Percentiles rank a stretch among this genome's conserved stretches.
Conservation (phyloP, 225 moss, liverwort and hornwort genomes). For the Physcomitrellopsis africana region DNA sequence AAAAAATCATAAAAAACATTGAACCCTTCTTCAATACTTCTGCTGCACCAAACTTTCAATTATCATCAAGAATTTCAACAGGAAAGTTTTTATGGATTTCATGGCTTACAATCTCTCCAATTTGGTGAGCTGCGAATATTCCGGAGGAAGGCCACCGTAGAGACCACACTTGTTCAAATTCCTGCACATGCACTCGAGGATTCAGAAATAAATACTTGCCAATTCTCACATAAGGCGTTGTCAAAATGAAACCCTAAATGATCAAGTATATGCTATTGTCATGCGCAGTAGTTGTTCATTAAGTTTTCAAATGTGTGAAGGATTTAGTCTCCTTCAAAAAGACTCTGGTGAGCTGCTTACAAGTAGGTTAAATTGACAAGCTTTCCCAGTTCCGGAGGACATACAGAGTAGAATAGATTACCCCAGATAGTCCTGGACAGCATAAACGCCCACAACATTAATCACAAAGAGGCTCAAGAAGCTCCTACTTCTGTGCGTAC, state of each 20-base stretch:
- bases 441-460: neutral
- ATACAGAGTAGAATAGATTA: constrained; percentile 20
- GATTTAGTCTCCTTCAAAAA: no score
- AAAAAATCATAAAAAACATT: no score
- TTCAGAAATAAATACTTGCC: neutral
- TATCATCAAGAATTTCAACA: neutral
- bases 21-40: no score
- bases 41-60: neutral
- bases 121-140: constrained; percentile 43
- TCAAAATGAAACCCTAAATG: neutral
- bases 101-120: constrained; percentile 46
- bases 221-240: neutral
- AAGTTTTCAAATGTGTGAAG: no score
- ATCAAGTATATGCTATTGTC: neutral
- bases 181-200: constrained; percentile 30
- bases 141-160: constrained; percentile 54
- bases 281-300: neutral
- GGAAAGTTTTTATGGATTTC: neutral
- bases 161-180: constrained; percentile 57
- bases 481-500: neutral
- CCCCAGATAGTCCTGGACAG: constrained; percentile 45
- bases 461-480: neutral
- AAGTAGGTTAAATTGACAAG: constrained; percentile 53
- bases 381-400: constrained; percentile 52
- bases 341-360: constrained; percentile 26